Evolutionary conservation across 495 filamentous ascomycete species (phyloP).

Genomic region (Penicillium macrosclerotiorum): DNA sequence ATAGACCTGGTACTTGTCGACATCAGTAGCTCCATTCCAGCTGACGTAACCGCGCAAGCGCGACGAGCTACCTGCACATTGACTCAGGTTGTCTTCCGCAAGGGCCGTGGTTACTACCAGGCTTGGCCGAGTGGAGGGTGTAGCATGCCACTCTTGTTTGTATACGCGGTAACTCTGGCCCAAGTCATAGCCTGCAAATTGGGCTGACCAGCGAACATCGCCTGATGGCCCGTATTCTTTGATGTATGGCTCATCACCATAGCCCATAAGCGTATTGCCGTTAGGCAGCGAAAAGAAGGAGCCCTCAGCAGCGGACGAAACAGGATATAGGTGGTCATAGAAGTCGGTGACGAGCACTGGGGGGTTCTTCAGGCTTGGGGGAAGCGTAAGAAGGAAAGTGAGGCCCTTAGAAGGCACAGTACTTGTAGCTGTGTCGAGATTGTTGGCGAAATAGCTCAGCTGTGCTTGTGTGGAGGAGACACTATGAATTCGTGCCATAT

Average conservation of each 20-base stretch:
- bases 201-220: conserved; percentile 17
- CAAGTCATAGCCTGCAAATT: conserved; percentile 10
- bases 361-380: conserved; percentile 12
- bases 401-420: conserved; percentile 11
- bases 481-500: conserved; percentile 8
- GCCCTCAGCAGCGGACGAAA: conserved; percentile 33
- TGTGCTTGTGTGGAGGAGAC: conserved; percentile 12
- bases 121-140: conserved; percentile 6
- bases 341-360: conserved; percentile 11
- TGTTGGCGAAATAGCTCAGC: conserved; percentile 21
- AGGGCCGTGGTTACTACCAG: not conserved
- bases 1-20: conserved; percentile 14
- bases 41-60: conserved; percentile 14
- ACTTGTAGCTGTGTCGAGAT: conserved; percentile 1
- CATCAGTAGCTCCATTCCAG: conserved; percentile 24
- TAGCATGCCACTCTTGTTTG: conserved; percentile 19
- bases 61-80: conserved; percentile 3
- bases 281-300: conserved; percentile 27
- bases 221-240: conserved; percentile 31
- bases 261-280: conserved; percentile 39
- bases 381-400: conserved; percentile 13
- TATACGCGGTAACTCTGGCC: conserved; percentile 22
- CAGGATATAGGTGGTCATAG: conserved; percentile 14
- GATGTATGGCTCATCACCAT: conserved; percentile 33
- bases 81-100: not conserved